Conservation (phyloP, 257 asterid genomes). For the Leptodermis oblonga region DNA sequence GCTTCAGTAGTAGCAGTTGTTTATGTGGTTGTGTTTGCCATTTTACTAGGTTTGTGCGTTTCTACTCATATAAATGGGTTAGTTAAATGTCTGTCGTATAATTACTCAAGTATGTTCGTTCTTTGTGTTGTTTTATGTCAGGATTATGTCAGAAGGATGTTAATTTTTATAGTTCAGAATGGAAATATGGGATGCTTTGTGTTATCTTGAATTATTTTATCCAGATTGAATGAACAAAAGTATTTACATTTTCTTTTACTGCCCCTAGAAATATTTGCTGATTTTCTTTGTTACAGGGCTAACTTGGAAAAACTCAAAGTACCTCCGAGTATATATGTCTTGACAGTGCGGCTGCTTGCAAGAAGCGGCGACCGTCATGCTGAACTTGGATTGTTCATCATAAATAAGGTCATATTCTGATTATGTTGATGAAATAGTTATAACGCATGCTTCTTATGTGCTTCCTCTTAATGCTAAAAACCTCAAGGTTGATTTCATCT, state of each 20-base stretch:
- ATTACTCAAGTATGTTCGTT: background rate
- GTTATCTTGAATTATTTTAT: background rate
- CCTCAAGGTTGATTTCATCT: too few species aligned
- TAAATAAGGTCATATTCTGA: slow-evolving; percentile 56
- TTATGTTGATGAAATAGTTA: slow-evolving; percentile 11
- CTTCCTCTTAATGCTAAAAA: slow-evolving; percentile 16
- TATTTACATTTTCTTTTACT: slow-evolving; percentile 5
- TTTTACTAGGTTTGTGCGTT: background rate
- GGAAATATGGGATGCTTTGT: background rate
- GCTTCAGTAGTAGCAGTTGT: too few species aligned
- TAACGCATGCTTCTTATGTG: slow-evolving; percentile 1
- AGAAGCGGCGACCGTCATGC: slow-evolving; percentile 76
- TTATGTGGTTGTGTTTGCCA: background rate
- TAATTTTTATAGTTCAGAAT: background rate
- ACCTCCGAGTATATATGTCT: slow-evolving; percentile 54
- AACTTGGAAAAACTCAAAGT: slow-evolving; percentile 71
- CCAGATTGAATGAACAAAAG: background rate
- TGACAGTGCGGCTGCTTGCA: slow-evolving; percentile 75
- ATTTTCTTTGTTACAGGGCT: slow-evolving; percentile 49
- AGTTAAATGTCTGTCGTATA: background rate
- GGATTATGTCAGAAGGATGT: background rate
- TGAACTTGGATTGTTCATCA: slow-evolving; percentile 69
- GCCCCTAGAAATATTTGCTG: slow-evolving; percentile 3
- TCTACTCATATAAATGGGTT: background rate
- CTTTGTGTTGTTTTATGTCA: background rate